Base-by-base conservation (phyloP, 148 eudicot genomes). In the Silene uniflora region DNA sequence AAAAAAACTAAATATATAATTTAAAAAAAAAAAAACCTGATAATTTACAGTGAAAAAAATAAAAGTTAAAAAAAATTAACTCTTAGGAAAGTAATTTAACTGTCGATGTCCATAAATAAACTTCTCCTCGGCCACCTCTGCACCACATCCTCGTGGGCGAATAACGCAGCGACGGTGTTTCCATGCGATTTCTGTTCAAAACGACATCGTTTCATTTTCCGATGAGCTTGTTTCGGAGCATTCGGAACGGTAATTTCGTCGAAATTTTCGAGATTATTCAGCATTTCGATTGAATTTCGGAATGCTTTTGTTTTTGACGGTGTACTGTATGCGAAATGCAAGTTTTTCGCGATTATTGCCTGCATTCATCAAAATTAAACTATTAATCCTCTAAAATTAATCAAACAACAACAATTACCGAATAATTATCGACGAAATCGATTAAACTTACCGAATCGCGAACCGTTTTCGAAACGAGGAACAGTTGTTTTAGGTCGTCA, bases 401-500 rank as follows among this genome's bases (percentile, higher is more conserved):
- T 16, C 19, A 66, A 66, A 17, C 2, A 67, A 29, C 17, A 12
- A 0, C 42, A 21, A 60, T 61, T 61, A 14, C 22, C 22, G 8
- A 22, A 9, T 19, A 23, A 21, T 61, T 21, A 0, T 27, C 55
- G 55, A 9, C 17, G 9, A 21, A 64, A 21, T 44, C 3, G 29
- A 70, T 63, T 18, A 14, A 78, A 77, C 90, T 82, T 64, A 92
- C 94, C 72, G 89, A 91, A 66, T 86, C 91, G 60, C 87, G 82
- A 32, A 89, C 62, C 35, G 85, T 54, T 77, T 85, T 90, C 1
- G 95, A 92, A n/a, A 92, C 97, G 54, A 72, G 71, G 63, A 81
- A 83, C 32, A 92, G 87, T 77, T 87, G 89, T 72, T 92, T 87
- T 64, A 92, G 85, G 82, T 92, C 97, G 46, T 90, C 92, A 58